Base-by-base conservation (phyloP, 345 rosid genomes). In the Brassica rapa region DNA sequence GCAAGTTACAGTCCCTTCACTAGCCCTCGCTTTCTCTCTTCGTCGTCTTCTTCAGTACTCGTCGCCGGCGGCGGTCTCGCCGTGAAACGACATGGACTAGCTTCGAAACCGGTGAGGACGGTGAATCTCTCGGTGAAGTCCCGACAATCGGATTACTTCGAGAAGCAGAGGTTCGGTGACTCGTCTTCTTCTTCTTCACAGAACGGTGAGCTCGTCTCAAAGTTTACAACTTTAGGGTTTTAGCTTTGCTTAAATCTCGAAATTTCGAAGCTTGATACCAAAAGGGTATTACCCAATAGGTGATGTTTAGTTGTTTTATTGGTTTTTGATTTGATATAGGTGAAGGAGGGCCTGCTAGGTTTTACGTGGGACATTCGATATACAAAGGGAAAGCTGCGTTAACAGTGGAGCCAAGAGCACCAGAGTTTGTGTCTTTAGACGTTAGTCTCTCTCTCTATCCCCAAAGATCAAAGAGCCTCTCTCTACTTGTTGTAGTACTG, bases 311-410 rank as follows among this genome's bases (percentile, higher is more conserved):
- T 57, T 72, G 43, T 73, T 3, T 21, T 7, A 27, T 25, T 77
- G 25, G 62, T 67, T 68, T 35, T 79, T 16, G 35, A n/a, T 12
- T 60, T 77, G 60, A 30, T 66, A 27, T 35, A 85, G 93, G 75
- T 55, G 88, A 84, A 79, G 90, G 84, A 43, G 59, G 53, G 53
- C 86, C 88, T 2, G 77, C 92, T 59, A 88, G 83, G 84, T 84
- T 88, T 70, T 94, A 81, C 64, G 96, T 92, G 75, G 90, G 95
- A 3, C 91, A 95, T 82, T 89, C 97, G 6, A 88, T 95, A 65
- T 95, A 92, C 88, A 95, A 95, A 86, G 99, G 99, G 72, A 95
- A 94, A 85, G 97, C 97, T 65, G 99, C 93, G 10, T 80, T 95
- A 46, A 87, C 90, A 1, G 93, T 92, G 56, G 94, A 89, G 63